These are phyloP conservation scores for Ettlia oleoabundans DNA, from an alignment of 139 green algal species.

Conservation along the genomic window DNA sequence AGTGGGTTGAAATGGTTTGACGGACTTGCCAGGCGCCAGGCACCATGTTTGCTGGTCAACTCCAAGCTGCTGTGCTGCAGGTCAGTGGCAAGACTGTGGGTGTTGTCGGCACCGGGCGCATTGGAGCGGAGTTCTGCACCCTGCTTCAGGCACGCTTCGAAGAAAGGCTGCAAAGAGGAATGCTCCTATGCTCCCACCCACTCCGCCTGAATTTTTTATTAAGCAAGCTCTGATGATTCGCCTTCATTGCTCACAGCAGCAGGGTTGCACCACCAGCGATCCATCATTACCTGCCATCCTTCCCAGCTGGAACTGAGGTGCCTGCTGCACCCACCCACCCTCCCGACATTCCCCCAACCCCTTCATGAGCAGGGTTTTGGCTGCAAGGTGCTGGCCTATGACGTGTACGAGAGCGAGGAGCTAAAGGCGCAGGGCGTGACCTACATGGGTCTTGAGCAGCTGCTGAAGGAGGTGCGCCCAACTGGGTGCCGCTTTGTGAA, in stretches of 20 bases:
- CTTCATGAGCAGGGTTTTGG: constrained; percentile 33
- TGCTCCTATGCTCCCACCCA: too few species aligned
- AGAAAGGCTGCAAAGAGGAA: too few species aligned
- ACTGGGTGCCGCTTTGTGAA: neutral
- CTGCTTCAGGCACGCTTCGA: constrained; percentile 31
- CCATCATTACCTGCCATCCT: neutral
- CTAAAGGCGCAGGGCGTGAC: constrained; percentile 31
- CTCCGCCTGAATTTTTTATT: too few species aligned
- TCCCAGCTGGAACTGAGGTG: neutral
- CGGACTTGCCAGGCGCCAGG: neutral
- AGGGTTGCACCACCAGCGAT: neutral
- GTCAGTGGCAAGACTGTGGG: constrained; percentile 74
- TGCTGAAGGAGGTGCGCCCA: constrained; percentile 23
- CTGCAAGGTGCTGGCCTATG: constrained; percentile 41
- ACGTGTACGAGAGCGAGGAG: constrained; percentile 21
- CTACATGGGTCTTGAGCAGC: constrained; percentile 38
- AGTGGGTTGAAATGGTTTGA: too few species aligned
- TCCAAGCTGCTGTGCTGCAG: constrained; percentile 70
- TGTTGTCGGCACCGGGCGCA: constrained; percentile 84
- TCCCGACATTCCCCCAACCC: neutral
- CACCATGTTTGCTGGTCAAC: neutral
- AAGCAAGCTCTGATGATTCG: neutral
- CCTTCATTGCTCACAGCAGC: neutral
- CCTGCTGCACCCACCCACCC: neutral
- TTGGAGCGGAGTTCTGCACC: constrained; percentile 62